These are phyloP conservation scores for Citrus trifoliata DNA, from an alignment of 345 rosid genomes.

Conservation along the genomic window DNA sequence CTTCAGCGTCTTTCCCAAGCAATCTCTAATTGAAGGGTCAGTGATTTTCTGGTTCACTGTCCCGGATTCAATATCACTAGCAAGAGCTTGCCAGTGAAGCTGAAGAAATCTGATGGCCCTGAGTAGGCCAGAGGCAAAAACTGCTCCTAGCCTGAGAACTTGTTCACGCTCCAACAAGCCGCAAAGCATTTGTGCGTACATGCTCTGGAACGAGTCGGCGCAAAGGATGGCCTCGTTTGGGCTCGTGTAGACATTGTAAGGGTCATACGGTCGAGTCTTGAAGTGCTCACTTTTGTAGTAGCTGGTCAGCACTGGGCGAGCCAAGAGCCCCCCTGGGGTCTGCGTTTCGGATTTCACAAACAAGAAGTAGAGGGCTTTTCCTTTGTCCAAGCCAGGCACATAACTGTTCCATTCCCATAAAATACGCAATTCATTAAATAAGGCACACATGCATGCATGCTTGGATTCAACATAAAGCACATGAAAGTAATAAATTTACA, in stretches of 20 bases:
- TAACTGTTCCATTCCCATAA: constrained; percentile 42
- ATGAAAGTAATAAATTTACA: background rate
- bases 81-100: constrained; percentile 65
- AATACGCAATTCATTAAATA: constrained; percentile 15
- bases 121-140: constrained; percentile 90
- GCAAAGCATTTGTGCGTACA: constrained; percentile 91
- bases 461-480: background rate
- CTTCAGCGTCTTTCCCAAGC: constrained; percentile 43
- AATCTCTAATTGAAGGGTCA: constrained; percentile 41
- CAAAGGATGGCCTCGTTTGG: constrained; percentile 92
- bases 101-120: constrained; percentile 90
- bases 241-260: constrained; percentile 85
- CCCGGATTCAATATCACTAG: constrained; percentile 63
- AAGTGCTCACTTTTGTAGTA: constrained; percentile 92
- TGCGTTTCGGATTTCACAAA: constrained; percentile 87
- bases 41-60: constrained; percentile 43
- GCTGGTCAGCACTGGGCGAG: constrained; percentile 94
- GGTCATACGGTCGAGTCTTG: constrained; percentile 80
- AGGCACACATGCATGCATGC: background rate
- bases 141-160: constrained; percentile 88
- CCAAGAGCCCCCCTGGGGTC: constrained; percentile 85
- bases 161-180: constrained; percentile 71
- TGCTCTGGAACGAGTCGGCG: constrained; percentile 89
- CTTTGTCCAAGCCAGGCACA: constrained; percentile 85
- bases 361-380: constrained; percentile 81